These are phyloP conservation scores for Aspergillus ostianus DNA, from an alignment of 495 filamentous ascomycete species.

Conservation along the genomic window DNA sequence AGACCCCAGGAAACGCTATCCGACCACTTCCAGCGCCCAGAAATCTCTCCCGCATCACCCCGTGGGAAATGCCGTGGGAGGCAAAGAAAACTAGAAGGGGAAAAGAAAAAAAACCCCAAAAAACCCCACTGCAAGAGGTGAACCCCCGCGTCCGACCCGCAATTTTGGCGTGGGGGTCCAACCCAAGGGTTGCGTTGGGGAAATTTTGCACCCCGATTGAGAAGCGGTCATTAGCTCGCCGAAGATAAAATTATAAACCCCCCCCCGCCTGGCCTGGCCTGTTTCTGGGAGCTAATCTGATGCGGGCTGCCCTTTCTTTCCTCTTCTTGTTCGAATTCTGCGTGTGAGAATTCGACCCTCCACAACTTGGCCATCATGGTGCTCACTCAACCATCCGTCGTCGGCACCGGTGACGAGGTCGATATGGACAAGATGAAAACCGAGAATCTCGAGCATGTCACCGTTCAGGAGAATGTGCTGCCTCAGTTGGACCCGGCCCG, in stretches of 20 bases:
- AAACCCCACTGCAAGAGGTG: background rate
- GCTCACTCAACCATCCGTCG: background rate
- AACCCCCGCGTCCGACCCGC: background rate
- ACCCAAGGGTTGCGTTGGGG: background rate
- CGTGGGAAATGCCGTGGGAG: background rate
- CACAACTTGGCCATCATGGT: background rate
- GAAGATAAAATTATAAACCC: background rate
- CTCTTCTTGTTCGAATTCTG: background rate
- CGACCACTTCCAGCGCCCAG: background rate
- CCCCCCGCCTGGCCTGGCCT: background rate
- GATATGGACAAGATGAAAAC: background rate
- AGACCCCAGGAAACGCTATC: no score
- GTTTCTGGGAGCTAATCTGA: background rate
- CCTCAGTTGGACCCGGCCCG: constrained; percentile 1
- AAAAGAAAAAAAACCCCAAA: background rate
- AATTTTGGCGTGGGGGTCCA: background rate
- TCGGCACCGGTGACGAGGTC: background rate
- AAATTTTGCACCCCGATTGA: background rate
- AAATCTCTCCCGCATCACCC: background rate
- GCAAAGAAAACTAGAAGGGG: no score
- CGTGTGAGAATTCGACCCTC: background rate
- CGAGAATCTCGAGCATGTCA: background rate
- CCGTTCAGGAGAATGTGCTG: background rate
- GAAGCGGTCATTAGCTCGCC: no score
- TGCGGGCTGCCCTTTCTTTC: background rate